Conservation (phyloP, 2,329 filamentous ascomycete species). For the Phaeoacremonium minimum region DNA sequence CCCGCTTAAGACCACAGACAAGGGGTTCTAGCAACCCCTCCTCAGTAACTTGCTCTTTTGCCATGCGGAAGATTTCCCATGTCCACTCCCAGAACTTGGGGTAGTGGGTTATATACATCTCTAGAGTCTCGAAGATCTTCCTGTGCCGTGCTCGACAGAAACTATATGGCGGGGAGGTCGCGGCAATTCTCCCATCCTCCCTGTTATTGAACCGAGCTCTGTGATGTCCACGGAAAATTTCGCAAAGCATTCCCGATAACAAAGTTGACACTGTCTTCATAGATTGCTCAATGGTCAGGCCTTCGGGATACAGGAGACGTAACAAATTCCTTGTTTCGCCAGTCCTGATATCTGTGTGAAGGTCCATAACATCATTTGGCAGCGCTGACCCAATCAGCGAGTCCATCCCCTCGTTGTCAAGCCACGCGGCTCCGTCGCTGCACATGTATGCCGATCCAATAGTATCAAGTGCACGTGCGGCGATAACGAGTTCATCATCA, state of each 20-base stretch:
- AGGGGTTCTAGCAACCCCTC: constrained; percentile 1
- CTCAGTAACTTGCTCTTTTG: constrained; percentile 1
- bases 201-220: constrained; percentile 1
- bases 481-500: constrained; percentile 1
- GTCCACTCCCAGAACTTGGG: constrained; percentile 3
- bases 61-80: constrained; percentile 1
- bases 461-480: constrained; percentile 2
- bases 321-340: constrained; percentile 1
- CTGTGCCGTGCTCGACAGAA: constrained; percentile 4
- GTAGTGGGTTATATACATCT: constrained; percentile 1
- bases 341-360: constrained; percentile 3
- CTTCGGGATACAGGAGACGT: constrained; percentile 1
- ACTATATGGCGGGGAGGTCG: constrained; percentile 2
- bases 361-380: constrained; percentile 4
- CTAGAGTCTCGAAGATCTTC: constrained; percentile 2
- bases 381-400: constrained; percentile 1
- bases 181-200: background rate
- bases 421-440: constrained; percentile 2
- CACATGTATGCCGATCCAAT: constrained; percentile 2
- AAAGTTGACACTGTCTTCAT: background rate
- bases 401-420: constrained; percentile 3
- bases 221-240: constrained; percentile 3
- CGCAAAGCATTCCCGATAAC: constrained; percentile 2
- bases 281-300: background rate
- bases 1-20: background rate